Conservation (phyloP, 2,329 filamentous ascomycete genomes). For the Neopestalotiopsis sp. region DNA sequence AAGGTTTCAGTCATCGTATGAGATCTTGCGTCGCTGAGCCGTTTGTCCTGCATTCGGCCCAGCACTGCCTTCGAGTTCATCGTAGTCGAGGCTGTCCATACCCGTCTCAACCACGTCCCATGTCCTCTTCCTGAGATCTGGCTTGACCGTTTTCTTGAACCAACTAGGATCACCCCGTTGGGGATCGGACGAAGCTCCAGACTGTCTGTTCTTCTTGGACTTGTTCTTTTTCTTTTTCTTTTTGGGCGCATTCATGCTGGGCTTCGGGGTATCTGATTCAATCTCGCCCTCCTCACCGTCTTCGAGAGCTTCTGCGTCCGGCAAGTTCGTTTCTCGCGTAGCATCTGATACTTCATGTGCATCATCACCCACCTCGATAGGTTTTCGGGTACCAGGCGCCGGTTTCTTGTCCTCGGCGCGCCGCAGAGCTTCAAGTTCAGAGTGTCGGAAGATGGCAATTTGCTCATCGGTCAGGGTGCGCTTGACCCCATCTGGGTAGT, state of each 20-base stretch:
- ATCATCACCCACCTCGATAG: conserved; percentile 23
- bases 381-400: conserved; percentile 17
- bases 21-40: conserved; percentile 49
- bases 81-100: conserved; percentile 65
- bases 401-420: conserved; percentile 49
- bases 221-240: conserved; percentile 44
- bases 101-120: conserved; percentile 70
- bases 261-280: conserved; percentile 32
- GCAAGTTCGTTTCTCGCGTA: background rate
- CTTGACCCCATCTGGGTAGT: conserved; percentile 85
- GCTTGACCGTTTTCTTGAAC: conserved; percentile 43
- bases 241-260: conserved; percentile 35
- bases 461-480: conserved; percentile 91
- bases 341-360: conserved; percentile 28
- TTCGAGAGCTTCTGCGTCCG: background rate
- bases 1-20: conserved; percentile 49
- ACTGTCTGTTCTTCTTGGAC: conserved; percentile 41
- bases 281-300: conserved; percentile 40
- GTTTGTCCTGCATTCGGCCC: conserved; percentile 29
- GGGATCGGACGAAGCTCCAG: background rate
- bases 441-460: conserved; percentile 88
- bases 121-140: conserved; percentile 68
- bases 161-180: conserved; percentile 18
- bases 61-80: conserved; percentile 42
- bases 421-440: conserved; percentile 77